phyloP scores from a whole-genome alignment of 176 grass and related monocot genomes.

The Triticum monococcum region DNA sequence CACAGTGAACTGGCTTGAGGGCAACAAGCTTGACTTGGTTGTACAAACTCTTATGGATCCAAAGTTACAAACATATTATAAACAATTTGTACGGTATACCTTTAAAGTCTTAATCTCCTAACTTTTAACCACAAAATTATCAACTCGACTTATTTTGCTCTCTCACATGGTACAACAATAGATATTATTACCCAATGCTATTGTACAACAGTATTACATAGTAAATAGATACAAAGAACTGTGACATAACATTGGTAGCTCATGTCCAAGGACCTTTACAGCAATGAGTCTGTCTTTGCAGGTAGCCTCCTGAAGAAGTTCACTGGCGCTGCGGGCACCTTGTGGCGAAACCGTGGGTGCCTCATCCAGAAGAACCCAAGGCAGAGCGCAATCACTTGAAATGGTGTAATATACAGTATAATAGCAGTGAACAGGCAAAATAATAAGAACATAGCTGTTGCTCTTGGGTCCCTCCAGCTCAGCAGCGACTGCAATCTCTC shows the following conservation, averaged over 20 bases:
- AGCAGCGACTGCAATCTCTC: constrained; percentile 84
- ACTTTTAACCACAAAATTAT: constrained; percentile 13
- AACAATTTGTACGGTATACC: neutral
- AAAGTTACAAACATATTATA: constrained; percentile 13
- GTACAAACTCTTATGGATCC: neutral
- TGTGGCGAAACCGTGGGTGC: constrained; percentile 82
- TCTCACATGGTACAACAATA: constrained; percentile 11
- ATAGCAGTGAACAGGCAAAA: constrained; percentile 64
- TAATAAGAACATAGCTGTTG: constrained; percentile 78
- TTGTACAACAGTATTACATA: constrained; percentile 32
- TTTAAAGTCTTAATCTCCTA: constrained; percentile 12
- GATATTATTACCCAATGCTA: constrained; percentile 19
- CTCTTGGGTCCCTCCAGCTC: constrained; percentile 92
- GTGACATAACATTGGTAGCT: neutral
- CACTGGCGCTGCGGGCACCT: constrained; percentile 51
- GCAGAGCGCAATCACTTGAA: constrained; percentile 48
- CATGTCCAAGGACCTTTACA: constrained; percentile 40
- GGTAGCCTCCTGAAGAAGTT: constrained; percentile 95
- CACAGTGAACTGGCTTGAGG: neutral
- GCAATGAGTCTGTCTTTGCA: constrained; percentile 81
- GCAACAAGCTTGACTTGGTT: constrained; percentile 4
- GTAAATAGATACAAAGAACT: constrained; percentile 22
- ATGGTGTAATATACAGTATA: constrained; percentile 59
- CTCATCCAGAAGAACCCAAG: constrained; percentile 85
- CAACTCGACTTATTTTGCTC: constrained; percentile 10